phyloP scores from a whole-genome alignment of 192 early-diverging fungal species.

The Lobosporangium transversale region DNA sequence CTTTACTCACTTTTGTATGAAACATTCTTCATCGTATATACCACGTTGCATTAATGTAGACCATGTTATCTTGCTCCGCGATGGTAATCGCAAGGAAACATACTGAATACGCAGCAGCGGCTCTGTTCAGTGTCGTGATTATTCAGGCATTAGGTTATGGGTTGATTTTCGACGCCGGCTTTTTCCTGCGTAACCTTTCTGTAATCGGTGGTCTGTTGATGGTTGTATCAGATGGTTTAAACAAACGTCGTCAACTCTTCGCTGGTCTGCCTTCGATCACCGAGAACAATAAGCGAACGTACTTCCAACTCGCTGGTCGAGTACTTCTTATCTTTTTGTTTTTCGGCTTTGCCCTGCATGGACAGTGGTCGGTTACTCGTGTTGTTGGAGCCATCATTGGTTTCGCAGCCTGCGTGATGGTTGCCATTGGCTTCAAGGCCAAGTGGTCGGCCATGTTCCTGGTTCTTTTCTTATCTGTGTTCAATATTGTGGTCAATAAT shows the following conservation, averaged over 20 bases:
- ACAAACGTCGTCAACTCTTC: slow-evolving; percentile 80
- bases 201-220: slow-evolving; percentile 94
- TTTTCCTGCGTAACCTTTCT: slow-evolving; percentile 94
- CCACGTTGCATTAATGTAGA: too few species aligned
- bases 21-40: too few species aligned
- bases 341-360: slow-evolving; percentile 87
- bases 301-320: slow-evolving; percentile 92
- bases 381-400: slow-evolving; percentile 78
- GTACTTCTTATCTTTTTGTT: slow-evolving; percentile 94
- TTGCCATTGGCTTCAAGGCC: slow-evolving; percentile 97
- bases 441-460: slow-evolving; percentile 96
- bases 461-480: slow-evolving; percentile 87
- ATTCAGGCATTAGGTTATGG: slow-evolving; percentile 95
- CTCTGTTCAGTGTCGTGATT: slow-evolving; percentile 84
- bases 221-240: slow-evolving; percentile 86
- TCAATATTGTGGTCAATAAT: slow-evolving; percentile 95
- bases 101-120: slow-evolving; percentile 85
- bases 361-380: slow-evolving; percentile 79
- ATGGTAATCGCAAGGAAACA: slow-evolving; percentile 84
- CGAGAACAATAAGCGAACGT: slow-evolving; percentile 87
- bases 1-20: too few species aligned
- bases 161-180: slow-evolving; percentile 87
- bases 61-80: slow-evolving; percentile 86
- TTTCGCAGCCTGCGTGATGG: slow-evolving; percentile 89
- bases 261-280: slow-evolving; percentile 87